Evolutionary conservation across 768 basidiomycete genomes (phyloP), one percentile per base, ranked within the genome.

Genomic region (Dacryopinax spathularia): DNA sequence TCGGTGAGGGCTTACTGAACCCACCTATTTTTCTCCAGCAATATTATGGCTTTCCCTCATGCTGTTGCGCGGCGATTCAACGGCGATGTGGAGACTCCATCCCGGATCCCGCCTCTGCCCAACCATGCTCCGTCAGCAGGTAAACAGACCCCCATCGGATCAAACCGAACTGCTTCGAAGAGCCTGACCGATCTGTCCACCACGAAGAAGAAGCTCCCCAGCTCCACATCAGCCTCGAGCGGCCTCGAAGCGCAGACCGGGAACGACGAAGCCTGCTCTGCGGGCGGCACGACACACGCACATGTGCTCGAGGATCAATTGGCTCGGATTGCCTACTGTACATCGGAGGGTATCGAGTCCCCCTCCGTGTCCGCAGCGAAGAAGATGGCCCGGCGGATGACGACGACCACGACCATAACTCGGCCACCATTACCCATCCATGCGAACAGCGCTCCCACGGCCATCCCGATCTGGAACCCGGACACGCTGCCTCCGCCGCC

Each of bases 401-500:
- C 48, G 5, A 56, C 48, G 15, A 56, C 13, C 25, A 27, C 48
- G 25, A 29, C 48, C 15, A 56, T 56, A 22, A 29, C 31, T 10
- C 48, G 48, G 13, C 48, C 48, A 5, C 48, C 48, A 3, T 20
- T 56, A 20, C 48, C 48, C 48, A 56, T 29, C 5, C 48, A 56
- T 29, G 48, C 48, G 13, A 29, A 56, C 48, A 56, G 25, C 48
- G 48, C 48, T 27, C 48, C 48, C 48, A 56, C 48, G 13, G 20
- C 48, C 5, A 56, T 56, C 25, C 48, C 48, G 13, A 56, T 56
- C 22, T 56, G 63, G 66, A 56, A 63, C 34, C 63, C 64, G 18
- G 22, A 60, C 15, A 36, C 62, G 25, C 13, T 66, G 20, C 71
- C 72, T 48, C 1, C 48, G 56, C 59, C 80, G 2, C 77, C 83